Conservation (phyloP, 768 basidiomycete genomes). For the Lentinula raphanica region DNA sequence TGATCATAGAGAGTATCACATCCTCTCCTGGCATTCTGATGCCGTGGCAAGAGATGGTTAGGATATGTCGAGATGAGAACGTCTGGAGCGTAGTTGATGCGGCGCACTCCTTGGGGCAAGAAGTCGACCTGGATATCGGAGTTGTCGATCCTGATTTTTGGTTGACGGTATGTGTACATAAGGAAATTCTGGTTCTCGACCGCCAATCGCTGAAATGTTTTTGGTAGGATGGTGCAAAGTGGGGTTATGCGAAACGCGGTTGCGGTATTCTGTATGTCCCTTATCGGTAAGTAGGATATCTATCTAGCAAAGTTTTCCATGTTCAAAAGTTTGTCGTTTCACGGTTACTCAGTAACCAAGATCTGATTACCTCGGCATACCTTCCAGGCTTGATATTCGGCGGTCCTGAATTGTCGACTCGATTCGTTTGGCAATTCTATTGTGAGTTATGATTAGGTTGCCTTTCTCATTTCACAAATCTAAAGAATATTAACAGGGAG, state of each 20-base stretch:
- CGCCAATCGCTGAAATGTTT: neutral
- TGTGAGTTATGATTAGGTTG: slow-evolving; percentile 19
- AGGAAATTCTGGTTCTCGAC: neutral
- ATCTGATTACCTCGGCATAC: slow-evolving; percentile 53
- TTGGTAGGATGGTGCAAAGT: slow-evolving; percentile 79
- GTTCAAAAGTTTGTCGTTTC: neutral
- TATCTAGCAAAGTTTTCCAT: neutral
- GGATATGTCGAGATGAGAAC: slow-evolving; percentile 57
- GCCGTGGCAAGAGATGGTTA: slow-evolving; percentile 77
- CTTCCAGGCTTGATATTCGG: slow-evolving; percentile 50
- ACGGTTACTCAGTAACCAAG: slow-evolving; percentile 38
- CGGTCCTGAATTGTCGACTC: slow-evolving; percentile 29
- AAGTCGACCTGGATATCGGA: slow-evolving; percentile 56
- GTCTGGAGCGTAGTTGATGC: slow-evolving; percentile 72
- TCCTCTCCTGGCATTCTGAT: slow-evolving; percentile 60
- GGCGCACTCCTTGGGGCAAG: slow-evolving; percentile 80
- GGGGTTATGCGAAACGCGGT: slow-evolving; percentile 68
- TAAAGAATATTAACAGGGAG: slow-evolving; percentile 35
- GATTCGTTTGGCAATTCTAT: slow-evolving; percentile 40
- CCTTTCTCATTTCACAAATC: neutral
- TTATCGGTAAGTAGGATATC: slow-evolving; percentile 27
- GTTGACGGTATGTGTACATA: slow-evolving; percentile 50
- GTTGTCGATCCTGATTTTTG: slow-evolving; percentile 68
- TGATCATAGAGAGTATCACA: slow-evolving; percentile 64
- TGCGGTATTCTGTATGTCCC: slow-evolving; percentile 75